phyloP scores from a whole-genome alignment of 768 basidiomycete species.

The Hemileccinum impolitum region DNA sequence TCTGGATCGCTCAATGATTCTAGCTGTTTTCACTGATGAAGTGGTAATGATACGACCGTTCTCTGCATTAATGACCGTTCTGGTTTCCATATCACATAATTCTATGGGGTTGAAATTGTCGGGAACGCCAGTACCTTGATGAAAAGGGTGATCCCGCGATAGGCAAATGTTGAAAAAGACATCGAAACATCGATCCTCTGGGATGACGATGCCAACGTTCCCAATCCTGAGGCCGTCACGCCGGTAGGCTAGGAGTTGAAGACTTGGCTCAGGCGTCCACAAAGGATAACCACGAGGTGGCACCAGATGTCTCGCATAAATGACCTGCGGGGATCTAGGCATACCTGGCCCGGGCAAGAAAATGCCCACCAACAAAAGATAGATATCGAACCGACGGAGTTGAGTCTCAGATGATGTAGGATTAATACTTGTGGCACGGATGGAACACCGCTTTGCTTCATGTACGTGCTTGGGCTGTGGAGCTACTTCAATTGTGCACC shows the following conservation, averaged over 20 bases:
- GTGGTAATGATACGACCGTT: slow-evolving; percentile 5
- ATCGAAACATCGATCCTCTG: slow-evolving; percentile 27
- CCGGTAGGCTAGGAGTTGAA: slow-evolving; percentile 19
- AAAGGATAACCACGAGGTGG: slow-evolving; percentile 28
- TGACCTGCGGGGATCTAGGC: slow-evolving; percentile 8
- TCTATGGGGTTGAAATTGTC: slow-evolving; percentile 22
- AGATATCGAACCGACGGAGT: neutral
- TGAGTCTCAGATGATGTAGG: neutral
- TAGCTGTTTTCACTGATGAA: slow-evolving; percentile 5
- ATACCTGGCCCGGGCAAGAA: neutral
- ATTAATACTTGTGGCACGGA: no score
- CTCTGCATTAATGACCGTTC: slow-evolving; percentile 1
- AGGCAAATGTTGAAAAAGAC: slow-evolving; percentile 31
- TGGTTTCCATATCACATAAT: slow-evolving; percentile 4
- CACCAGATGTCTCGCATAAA: slow-evolving; percentile 15
- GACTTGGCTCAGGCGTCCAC: slow-evolving; percentile 30
- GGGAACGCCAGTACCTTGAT: slow-evolving; percentile 21
- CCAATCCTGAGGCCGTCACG: slow-evolving; percentile 30
- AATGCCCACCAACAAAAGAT: no score
- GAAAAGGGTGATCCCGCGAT: slow-evolving; percentile 27
- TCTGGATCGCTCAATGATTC: neutral
- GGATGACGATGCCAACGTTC: slow-evolving; percentile 32
- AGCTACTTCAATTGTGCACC: no score
- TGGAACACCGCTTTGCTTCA: no score
- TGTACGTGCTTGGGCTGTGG: neutral